A percentile compares a stretch with the other conserved stretches of the same genome.
phyloP scores from a whole-genome alignment of 495 filamentous ascomycete species.

The Penicillium paxilli region DNA sequence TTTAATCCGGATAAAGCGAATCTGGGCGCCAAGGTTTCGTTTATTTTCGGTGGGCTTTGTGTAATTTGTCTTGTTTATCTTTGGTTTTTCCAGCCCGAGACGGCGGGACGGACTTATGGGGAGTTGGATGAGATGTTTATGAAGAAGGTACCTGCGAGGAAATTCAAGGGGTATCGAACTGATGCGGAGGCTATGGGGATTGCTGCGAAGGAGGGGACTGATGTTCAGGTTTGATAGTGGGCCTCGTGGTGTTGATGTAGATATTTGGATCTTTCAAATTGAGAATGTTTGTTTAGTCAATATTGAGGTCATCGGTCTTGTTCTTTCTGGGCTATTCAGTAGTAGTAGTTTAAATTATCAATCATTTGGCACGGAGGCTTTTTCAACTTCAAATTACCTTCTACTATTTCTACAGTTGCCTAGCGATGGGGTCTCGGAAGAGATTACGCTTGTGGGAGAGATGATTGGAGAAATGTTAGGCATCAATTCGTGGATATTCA shows the following conservation, averaged over 20 bases:
- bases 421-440: too few relatives aligned
- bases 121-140: constrained; percentile 22
- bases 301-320: too few relatives aligned
- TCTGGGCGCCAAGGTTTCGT: constrained; percentile 13
- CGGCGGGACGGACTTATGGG: constrained; percentile 11
- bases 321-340: too few relatives aligned
- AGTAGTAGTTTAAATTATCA: too few relatives aligned
- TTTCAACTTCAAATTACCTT: too few relatives aligned
- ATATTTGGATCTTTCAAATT: too few relatives aligned
- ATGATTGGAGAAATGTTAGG: neutral
- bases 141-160: constrained; percentile 14
- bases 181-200: constrained; percentile 16
- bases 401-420: too few relatives aligned
- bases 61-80: constrained; percentile 17
- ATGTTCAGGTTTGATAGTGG: neutral
- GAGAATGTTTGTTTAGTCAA: too few relatives aligned
- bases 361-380: too few relatives aligned
- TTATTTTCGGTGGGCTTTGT: constrained; percentile 22
- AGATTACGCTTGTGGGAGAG: too few relatives aligned
- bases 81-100: constrained; percentile 20
- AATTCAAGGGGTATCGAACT: constrained; percentile 14
- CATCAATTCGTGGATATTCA: constrained; percentile 24
- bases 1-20: constrained; percentile 16
- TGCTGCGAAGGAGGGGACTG: constrained; percentile 1
- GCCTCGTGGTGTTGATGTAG: neutral